Evolutionary conservation across 2,329 filamentous ascomycete genomes (phyloP), one percentile per base, ranked within the genome.

Genomic region (Byssoonygena ceratinophila): DNA sequence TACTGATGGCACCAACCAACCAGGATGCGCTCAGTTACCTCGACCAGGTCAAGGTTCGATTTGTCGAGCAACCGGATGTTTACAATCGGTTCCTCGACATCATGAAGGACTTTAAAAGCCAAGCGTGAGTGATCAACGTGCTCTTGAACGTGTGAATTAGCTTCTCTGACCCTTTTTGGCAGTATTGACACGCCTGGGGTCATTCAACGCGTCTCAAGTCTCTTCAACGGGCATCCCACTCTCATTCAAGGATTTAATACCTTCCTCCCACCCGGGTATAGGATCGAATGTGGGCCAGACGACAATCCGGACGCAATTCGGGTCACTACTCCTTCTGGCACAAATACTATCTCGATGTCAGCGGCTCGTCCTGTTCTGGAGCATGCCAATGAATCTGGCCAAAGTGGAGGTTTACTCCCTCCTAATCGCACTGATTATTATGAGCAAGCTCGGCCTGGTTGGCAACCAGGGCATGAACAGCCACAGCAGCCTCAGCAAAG

Each of bases 81-180:
- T 98, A 98, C 64, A 97, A 97, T 64, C 79, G 87, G 34, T 97
- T 98, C 62, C 73, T 98, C 43, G 92, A 98, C 61, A 98, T 98
- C 46, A 98, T 98, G 92, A 98, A 98, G 65, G 92, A 98, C 62
- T 98, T 98, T 68, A 98, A 98, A 71, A 95, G 89, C 62, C 91
- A 95, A 71, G 89, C 90, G 80, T 90, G 75, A 72, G 85, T 78
- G 52, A 51, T 55, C 34, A 37, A 2, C 12, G 20, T 25, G 6
- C 7, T 20, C 27, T 23, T 20, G 1, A 23, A 45, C 31, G 11
- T 46, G 36, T 20, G 43, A 44, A 54, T 62, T 23, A 23, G 27
- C 23, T 20, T 53, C 34, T 18, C 49, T 54, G 59, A 60, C 48
- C 44, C 9, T 4, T 20, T 9, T 23, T 29, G 23, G 34, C 57